These are phyloP conservation scores for Evernia prunastri DNA, from an alignment of 495 filamentous ascomycete genomes.

Conservation along the genomic window DNA sequence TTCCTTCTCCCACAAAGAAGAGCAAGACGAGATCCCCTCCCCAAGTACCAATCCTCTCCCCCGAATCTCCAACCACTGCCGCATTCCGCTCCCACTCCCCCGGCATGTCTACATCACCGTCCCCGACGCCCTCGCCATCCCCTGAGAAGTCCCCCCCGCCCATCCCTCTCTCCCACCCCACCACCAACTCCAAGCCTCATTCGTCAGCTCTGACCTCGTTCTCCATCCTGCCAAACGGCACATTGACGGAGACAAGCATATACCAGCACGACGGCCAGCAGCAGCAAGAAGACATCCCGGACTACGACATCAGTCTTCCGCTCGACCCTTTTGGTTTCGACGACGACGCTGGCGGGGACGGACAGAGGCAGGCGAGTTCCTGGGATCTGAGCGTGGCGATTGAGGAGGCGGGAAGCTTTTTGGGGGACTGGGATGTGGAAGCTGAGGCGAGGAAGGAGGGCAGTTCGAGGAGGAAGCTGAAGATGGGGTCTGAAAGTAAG, in stretches of 20 bases:
- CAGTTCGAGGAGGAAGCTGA: slow-evolving; percentile 4
- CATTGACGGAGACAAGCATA: slow-evolving; percentile 16
- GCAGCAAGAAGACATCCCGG: background rate
- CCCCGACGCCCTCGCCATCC: slow-evolving; percentile 5
- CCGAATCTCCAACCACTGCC: background rate
- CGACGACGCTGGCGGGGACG: background rate
- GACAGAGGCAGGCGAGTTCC: background rate
- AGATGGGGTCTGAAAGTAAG: background rate
- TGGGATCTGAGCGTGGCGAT: slow-evolving; percentile 24
- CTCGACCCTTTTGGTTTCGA: slow-evolving; percentile 13
- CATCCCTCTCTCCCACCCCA: slow-evolving; percentile 11
- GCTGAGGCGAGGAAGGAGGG: slow-evolving; percentile 21
- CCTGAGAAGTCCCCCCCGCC: slow-evolving; percentile 11
- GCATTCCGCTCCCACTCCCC: slow-evolving; percentile 10
- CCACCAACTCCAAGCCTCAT: slow-evolving; percentile 8
- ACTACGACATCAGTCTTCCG: slow-evolving; percentile 14
- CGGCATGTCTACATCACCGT: slow-evolving; percentile 18
- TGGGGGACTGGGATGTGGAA: slow-evolving; percentile 24
- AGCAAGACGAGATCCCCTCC: background rate
- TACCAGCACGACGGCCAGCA: slow-evolving; percentile 25
- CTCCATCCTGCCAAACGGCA: slow-evolving; percentile 26
- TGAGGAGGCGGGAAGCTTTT: slow-evolving; percentile 25
- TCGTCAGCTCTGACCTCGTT: slow-evolving; percentile 24
- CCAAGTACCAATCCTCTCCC: background rate
- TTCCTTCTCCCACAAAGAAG: slow-evolving; percentile 11